These are phyloP conservation scores for Parsonsia alboflavescens DNA, from an alignment of 257 asterid species.

Conservation along the genomic window DNA sequence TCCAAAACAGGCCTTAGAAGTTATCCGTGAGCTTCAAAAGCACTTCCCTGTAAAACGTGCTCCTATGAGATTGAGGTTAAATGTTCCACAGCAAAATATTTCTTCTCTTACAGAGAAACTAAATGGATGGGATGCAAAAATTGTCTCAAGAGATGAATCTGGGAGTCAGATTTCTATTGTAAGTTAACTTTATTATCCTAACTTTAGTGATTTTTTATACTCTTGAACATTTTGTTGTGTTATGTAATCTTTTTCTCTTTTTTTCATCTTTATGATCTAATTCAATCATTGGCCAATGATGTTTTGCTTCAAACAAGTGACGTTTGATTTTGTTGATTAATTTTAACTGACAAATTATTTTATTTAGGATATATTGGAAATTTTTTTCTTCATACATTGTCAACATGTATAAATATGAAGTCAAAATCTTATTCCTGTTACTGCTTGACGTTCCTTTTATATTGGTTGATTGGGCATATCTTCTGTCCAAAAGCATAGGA, in stretches of 20 bases:
- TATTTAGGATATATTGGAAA: background rate
- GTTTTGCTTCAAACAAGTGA: background rate
- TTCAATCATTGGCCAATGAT: background rate
- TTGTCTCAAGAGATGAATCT: slow-evolving; percentile 62
- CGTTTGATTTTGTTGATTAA: background rate
- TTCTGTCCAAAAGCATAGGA: background rate
- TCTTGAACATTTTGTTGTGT: background rate
- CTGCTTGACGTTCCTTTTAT: background rate
- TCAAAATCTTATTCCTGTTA: background rate
- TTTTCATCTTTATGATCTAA: background rate
- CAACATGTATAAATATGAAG: background rate
- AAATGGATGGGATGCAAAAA: slow-evolving; percentile 48
- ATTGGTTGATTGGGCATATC: background rate
- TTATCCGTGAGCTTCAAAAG: slow-evolving; percentile 88
- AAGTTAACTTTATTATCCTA: slow-evolving; percentile 28
- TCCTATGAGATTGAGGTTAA: slow-evolving; percentile 81
- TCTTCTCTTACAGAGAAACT: slow-evolving; percentile 55
- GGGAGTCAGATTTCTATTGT: slow-evolving; percentile 57
- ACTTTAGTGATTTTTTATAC: background rate
- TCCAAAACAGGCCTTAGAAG: slow-evolving; percentile 71
- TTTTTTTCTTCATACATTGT: background rate
- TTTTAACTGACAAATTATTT: background rate
- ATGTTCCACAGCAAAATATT: slow-evolving; percentile 47
- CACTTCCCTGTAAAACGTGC: slow-evolving; percentile 82
- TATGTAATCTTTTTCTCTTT: background rate